These are phyloP conservation scores for Rhodamnia rubescens DNA, from an alignment of 345 rosid species.

Conservation along the genomic window DNA sequence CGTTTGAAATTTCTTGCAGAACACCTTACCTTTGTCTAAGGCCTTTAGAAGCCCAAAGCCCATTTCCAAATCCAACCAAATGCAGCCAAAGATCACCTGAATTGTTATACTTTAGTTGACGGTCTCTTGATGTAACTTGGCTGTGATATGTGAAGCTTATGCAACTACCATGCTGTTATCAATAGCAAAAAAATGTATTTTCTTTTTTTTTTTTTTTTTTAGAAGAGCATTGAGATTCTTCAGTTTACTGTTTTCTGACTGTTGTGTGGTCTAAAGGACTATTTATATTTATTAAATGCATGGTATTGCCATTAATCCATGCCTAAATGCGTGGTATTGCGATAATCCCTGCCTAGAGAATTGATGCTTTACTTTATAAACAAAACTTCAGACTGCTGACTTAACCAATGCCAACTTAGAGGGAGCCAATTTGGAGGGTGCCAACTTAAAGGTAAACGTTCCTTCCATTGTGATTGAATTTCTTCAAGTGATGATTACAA, in stretches of 20 bases:
- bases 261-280: neutral
- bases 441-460: conserved; percentile 67
- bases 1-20: neutral
- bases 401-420: conserved; percentile 90
- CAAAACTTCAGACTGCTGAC: conserved; percentile 55
- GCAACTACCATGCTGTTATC: neutral
- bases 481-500: neutral
- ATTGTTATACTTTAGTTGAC: neutral
- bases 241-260: neutral
- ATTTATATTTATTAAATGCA: neutral
- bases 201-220: neutral
- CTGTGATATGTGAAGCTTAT: neutral
- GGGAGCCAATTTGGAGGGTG: conserved; percentile 93
- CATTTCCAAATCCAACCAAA: neutral
- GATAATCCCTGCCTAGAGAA: neutral
- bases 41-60: neutral
- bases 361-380: neutral
- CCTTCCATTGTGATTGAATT: neutral
- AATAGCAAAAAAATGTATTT: too few species aligned
- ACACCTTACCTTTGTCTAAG: neutral
- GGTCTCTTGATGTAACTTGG: neutral
- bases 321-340: neutral
- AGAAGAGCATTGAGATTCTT: neutral
- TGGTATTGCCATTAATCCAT: neutral
- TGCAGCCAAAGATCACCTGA: neutral